Conservation (phyloP, 106 monocot genomes). For the Phalaenopsis equestris region DNA sequence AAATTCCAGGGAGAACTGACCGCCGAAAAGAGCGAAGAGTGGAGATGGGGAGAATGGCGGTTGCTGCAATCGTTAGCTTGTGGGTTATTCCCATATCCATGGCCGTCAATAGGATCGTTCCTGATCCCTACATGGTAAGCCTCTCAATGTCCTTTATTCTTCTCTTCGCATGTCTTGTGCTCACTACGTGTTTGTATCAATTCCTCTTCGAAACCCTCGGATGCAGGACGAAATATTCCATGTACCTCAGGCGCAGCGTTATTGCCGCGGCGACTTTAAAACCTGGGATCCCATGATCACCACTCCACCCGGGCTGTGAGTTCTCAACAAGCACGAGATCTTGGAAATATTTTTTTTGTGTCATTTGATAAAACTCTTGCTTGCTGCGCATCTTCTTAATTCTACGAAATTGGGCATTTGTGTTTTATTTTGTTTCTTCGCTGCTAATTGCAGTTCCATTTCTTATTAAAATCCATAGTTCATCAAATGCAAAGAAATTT, state of each 20-base stretch:
- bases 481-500: background rate
- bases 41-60: constrained; percentile 50
- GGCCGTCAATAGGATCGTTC: constrained; percentile 55
- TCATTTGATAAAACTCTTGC: background rate
- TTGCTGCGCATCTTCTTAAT: background rate
- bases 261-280: constrained; percentile 69
- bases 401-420: constrained; percentile 1
- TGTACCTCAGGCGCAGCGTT: constrained; percentile 72
- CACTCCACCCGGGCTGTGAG: constrained; percentile 94
- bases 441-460: background rate
- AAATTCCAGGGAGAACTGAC: background rate
- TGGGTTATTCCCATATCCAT: constrained; percentile 76
- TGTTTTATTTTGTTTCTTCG: background rate
- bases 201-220: constrained; percentile 1
- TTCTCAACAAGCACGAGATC: background rate
- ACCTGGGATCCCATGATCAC: constrained; percentile 99
- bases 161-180: background rate
- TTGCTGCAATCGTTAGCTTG: constrained; percentile 37
- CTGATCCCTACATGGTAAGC: constrained; percentile 83
- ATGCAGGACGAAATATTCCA: constrained; percentile 95
- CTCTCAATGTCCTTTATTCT: background rate
- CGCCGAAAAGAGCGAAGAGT: background rate
- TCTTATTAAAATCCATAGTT: background rate
- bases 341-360: background rate
- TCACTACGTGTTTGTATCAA: constrained; percentile 12